phyloP scores from a whole-genome alignment of 2,329 filamentous ascomycete genomes.

The Diplodia scrobiculata region DNA sequence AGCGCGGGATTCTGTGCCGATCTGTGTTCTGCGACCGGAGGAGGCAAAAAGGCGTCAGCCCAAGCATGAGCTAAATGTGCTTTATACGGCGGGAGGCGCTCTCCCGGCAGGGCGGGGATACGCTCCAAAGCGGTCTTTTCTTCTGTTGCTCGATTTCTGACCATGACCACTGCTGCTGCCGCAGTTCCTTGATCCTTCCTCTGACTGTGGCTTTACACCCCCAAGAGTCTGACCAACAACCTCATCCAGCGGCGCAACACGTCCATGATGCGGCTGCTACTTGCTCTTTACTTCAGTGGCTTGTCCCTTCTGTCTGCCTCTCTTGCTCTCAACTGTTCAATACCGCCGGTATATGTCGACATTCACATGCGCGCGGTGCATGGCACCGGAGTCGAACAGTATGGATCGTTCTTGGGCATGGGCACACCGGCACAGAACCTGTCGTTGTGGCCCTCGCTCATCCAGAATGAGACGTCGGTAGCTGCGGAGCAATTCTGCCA shows the following conservation, averaged over 20 bases:
- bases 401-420: slow-evolving; percentile 51
- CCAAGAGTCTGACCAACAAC: slow-evolving; percentile 8
- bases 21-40: slow-evolving; percentile 8
- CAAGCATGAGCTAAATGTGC: background rate
- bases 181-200: slow-evolving; percentile 16
- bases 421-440: slow-evolving; percentile 50
- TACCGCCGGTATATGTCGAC: slow-evolving; percentile 48
- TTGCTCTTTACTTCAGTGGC: slow-evolving; percentile 37
- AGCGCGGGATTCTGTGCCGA: background rate
- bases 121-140: background rate
- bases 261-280: slow-evolving; percentile 37
- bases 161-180: slow-evolving; percentile 3
- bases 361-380: slow-evolving; percentile 50
- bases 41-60: slow-evolving; percentile 6
- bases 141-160: slow-evolving; percentile 1
- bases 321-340: slow-evolving; percentile 45
- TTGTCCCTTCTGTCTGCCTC: slow-evolving; percentile 44
- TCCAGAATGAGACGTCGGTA: slow-evolving; percentile 48
- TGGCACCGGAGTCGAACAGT: slow-evolving; percentile 45
- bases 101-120: slow-evolving; percentile 1
- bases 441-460: slow-evolving; percentile 49
- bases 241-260: background rate
- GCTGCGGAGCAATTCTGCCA: slow-evolving; percentile 44
- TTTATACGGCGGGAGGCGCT: slow-evolving; percentile 22
- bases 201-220: slow-evolving; percentile 17